Base-by-base conservation (phyloP, 495 filamentous ascomycete genomes). In the Penicillium malachiteum region DNA sequence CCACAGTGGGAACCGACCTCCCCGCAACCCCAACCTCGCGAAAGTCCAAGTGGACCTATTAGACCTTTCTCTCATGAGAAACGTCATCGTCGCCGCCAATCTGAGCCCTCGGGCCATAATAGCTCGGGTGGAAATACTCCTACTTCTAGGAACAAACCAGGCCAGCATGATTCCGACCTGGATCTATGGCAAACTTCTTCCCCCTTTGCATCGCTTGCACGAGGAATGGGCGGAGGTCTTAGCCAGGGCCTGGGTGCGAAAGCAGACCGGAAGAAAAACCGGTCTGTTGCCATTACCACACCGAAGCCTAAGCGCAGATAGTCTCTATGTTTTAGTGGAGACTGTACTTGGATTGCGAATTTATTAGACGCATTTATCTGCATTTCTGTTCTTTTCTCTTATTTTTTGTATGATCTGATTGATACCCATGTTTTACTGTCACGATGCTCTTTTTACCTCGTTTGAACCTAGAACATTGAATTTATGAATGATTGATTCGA, bases 161-260 rank as follows among this genome's bases (percentile, higher is more conserved):
- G 60, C 11, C 68, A 68, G 14, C 57, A 57, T 21, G 68, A 72
- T 35, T 70, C 69, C 26, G 73, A 78, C 13, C 55, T 73, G 32
- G 69, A 75, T 16, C 21, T 65, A n/a, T 77, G 74, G 77, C 68
- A 74, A 12, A 67, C 66, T 7, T 53, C 65, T 14, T 74, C 72
- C 9, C 76, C 76, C 1, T 78, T 79, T 60, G 73, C 75, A 12
- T 76, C 75, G 18, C 65, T 81, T 41, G 76, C 76, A 3, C 57
- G 72, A 51, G 77, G 78, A 13, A 62, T 81, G 37, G 77, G 74
- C 12, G 71, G 71, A 32, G 75, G 75, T 9, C 51, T 77, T 42
- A 78, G 71, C 54, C 70, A 72, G 46, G 75, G 73, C 4, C 52
- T 77, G 34, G 65, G 66, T 26, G 18, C 57, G 6, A 71, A 68